Base-by-base conservation (phyloP, 2,329 filamentous ascomycete species). In the Colletotrichum musae region DNA sequence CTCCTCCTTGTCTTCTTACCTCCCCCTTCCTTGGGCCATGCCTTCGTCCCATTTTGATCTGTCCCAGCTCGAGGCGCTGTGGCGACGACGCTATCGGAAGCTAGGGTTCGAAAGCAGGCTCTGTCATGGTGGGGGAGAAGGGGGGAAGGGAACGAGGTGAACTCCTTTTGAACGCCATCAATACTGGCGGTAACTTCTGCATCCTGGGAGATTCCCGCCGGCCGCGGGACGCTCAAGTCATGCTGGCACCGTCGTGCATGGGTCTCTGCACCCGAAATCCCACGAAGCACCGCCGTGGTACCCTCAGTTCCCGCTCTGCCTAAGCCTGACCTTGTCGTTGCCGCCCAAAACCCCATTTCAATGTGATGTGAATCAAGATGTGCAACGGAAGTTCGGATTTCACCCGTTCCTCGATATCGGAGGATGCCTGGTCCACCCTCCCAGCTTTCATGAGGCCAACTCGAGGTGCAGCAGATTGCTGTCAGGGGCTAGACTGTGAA, bases 191-290 rank as follows among this genome's bases (percentile, higher is more conserved):
- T 45, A 24, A 12, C 51, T 58, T 48, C 45, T 24, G 6, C 26
- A 26, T 43, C 43, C n/a, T 26, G 41, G 48, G 41, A 32, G 53
- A 51, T 41, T 52, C 10, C 13, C 24, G 39, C 28, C 24, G 39
- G 53, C 28, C 28, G 21, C 32, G 39, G 43, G 43, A 50, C 56
- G 43, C 62, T 39, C 48, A 66, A 43, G 60, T 39, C 54, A 58
- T 60, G 36, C 43, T 52, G 10, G 43, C 54, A 9, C 51, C 36
- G 16, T 24, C 51, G 52, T 47, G 36, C 50, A 66, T 60, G 54
- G 45, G 62, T 69, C 61, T 66, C 32, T 65, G 56, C 47, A 47
- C 54, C 56, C 54, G 12, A n/a, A 43, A 56, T 66, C 61, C 56
- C 50, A 60, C 56, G 66, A 53, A 65, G 61, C 41, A 41, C 18